Percentiles rank a stretch among this genome's conserved stretches.
These are phyloP conservation scores for Trichoderma semiorbis DNA, from an alignment of 2,329 filamentous ascomycete species.

Conservation along the genomic window DNA sequence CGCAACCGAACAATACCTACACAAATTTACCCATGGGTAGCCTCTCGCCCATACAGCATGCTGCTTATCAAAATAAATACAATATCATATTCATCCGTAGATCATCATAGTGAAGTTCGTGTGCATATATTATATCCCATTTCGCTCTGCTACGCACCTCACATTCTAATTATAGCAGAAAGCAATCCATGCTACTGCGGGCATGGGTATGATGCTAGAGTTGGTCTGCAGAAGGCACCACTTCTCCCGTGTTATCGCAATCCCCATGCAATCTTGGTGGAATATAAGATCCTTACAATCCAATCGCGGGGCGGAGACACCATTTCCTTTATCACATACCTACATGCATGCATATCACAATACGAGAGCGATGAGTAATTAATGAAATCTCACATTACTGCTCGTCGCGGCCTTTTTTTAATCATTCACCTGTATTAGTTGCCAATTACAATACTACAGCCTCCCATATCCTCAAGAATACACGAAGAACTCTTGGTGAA, in stretches of 20 bases:
- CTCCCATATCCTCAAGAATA: neutral
- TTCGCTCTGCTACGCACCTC: neutral
- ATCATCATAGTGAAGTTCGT: neutral
- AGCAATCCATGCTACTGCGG: neutral
- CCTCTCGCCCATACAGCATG: neutral
- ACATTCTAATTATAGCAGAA: neutral
- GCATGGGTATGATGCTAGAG: neutral
- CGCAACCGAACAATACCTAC: neutral
- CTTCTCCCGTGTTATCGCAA: neutral
- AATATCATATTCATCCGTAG: neutral
- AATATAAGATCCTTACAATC: neutral
- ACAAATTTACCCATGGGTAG: neutral
- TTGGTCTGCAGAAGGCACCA: neutral
- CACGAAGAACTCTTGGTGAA: neutral
- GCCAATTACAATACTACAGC: neutral
- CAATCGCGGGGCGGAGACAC: neutral
- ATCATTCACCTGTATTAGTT: too few species aligned
- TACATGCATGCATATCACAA: neutral
- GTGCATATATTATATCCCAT: neutral
- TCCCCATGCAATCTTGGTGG: neutral
- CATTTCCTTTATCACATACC: neutral
- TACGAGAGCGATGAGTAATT: slow-evolving; percentile 1
- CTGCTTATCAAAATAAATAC: neutral
- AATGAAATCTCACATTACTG: neutral
- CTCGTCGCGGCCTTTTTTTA: neutral